Percentiles rank a stretch among this genome's conserved stretches.
phyloP scores from a whole-genome alignment of 2,329 filamentous ascomycete species.

The Dactylellina haptotyla region DNA sequence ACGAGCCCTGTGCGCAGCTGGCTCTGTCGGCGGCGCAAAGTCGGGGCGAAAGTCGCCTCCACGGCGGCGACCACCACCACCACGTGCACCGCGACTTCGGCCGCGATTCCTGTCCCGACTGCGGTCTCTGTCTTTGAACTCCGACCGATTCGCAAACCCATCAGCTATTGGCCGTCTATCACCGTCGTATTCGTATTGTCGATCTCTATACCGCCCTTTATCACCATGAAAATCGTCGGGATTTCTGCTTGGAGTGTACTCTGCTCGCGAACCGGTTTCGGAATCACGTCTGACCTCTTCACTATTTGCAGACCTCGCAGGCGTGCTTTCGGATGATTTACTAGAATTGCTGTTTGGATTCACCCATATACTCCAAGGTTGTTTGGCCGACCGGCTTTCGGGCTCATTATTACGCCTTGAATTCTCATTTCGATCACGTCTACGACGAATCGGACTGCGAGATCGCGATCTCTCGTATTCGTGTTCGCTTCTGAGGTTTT shows the following conservation, averaged over 20 bases:
- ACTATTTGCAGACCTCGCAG: not conserved
- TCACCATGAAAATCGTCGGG: not conserved
- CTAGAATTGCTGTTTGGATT: constrained; percentile 14
- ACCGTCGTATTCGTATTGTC: constrained; percentile 1
- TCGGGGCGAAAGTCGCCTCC: not conserved
- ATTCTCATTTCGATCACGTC: not conserved
- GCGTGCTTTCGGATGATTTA: not conserved
- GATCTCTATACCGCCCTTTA: not conserved
- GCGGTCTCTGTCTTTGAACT: not conserved
- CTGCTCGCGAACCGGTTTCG: not conserved
- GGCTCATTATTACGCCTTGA: not conserved
- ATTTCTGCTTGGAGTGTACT: not conserved
- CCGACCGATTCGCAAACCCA: constrained; percentile 1
- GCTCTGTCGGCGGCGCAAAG: not conserved
- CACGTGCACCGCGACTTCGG: constrained; percentile 4
- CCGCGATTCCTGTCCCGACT: not conserved
- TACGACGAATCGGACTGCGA: constrained; percentile 12
- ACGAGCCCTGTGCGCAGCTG: not conserved
- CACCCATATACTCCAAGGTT: constrained; percentile 37
- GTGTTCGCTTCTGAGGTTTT: not conserved
- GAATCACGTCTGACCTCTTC: not conserved
- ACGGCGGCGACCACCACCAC: too few species aligned
- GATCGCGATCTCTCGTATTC: constrained; percentile 19
- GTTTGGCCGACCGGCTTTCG: not conserved
- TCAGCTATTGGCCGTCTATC: not conserved